Conservation (phyloP, 1,139 yeast genomes). For the Suhomyces taliae region DNA sequence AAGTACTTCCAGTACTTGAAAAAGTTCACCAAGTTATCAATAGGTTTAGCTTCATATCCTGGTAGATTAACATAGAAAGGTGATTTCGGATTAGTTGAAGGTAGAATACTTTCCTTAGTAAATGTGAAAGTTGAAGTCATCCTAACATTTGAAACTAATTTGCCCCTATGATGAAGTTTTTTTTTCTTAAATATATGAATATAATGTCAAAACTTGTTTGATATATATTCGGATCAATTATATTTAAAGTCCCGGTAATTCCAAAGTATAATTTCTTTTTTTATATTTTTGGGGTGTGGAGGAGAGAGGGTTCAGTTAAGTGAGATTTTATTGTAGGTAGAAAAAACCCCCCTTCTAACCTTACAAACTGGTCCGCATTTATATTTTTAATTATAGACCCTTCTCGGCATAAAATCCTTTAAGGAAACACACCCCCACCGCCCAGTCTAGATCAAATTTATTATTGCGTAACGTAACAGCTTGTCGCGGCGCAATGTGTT, state of each 20-base stretch:
- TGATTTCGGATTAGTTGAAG: slow-evolving; percentile 34
- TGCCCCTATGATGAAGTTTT: too few relatives aligned
- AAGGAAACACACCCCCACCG: neutral
- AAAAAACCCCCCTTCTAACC: neutral
- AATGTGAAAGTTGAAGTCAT: slow-evolving; percentile 15
- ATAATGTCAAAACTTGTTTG: too few relatives aligned
- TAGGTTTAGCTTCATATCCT: slow-evolving; percentile 42
- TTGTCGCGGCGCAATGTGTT: neutral
- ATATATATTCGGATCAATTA: neutral
- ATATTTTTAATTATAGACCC: neutral
- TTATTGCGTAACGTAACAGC: neutral
- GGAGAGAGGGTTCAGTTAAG: too few relatives aligned
- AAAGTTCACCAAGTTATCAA: slow-evolving; percentile 52
- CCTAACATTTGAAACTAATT: neutral
- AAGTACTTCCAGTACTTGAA: slow-evolving; percentile 73
- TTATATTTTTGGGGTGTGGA: neutral
- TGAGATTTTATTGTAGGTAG: too few relatives aligned
- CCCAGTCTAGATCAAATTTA: neutral
- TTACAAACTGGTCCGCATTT: neutral
- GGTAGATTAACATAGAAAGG: slow-evolving; percentile 47
- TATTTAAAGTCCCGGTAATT: neutral
- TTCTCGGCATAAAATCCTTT: neutral
- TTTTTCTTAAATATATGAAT: too few relatives aligned
- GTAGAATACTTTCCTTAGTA: slow-evolving; percentile 35
- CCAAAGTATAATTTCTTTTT: neutral